These are phyloP conservation scores for Marchantia paleacea DNA, from an alignment of 225 moss, liverwort and hornwort genomes.

Conservation along the genomic window DNA sequence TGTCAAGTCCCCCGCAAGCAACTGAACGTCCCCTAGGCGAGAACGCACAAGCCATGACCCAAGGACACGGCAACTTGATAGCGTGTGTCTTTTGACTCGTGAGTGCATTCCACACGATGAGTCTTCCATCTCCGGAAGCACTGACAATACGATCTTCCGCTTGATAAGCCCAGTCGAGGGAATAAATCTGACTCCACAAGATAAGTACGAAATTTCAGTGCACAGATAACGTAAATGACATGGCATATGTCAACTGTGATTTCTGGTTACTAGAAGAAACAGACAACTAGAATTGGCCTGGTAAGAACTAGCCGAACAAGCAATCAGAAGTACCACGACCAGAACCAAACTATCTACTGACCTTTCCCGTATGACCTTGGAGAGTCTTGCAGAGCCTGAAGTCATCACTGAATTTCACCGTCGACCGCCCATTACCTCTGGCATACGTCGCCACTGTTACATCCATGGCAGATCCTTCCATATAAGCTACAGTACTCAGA, in stretches of 20 bases:
- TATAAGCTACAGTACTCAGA: background rate
- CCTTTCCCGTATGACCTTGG: conserved; percentile 98
- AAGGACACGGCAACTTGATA: conserved; percentile 87
- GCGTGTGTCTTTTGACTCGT: conserved; percentile 97
- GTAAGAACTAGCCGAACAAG: background rate
- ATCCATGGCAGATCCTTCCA: conserved; percentile 11
- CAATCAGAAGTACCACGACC: background rate
- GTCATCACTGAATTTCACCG: conserved; percentile 51
- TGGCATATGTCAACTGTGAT: background rate
- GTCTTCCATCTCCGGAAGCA: conserved; percentile 86
- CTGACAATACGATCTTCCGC: conserved; percentile 88
- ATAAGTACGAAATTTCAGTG: background rate
- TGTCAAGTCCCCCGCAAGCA: conserved; percentile 93
- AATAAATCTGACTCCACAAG: conserved; percentile 67
- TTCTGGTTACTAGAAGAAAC: too few species aligned
- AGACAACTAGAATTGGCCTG: background rate
- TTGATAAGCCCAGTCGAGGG: conserved; percentile 88
- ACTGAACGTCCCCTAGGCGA: conserved; percentile 76
- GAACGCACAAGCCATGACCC: conserved; percentile 96
- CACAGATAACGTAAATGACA: background rate
- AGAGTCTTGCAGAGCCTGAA: conserved; percentile 90
- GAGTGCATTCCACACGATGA: conserved; percentile 98
- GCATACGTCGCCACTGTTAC: conserved; percentile 77
- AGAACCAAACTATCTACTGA: conserved; percentile 22
- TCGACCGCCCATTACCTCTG: conserved; percentile 50